These are phyloP conservation scores for Hypholoma sublateritium DNA, from an alignment of 768 basidiomycete species.

Conservation along the genomic window DNA sequence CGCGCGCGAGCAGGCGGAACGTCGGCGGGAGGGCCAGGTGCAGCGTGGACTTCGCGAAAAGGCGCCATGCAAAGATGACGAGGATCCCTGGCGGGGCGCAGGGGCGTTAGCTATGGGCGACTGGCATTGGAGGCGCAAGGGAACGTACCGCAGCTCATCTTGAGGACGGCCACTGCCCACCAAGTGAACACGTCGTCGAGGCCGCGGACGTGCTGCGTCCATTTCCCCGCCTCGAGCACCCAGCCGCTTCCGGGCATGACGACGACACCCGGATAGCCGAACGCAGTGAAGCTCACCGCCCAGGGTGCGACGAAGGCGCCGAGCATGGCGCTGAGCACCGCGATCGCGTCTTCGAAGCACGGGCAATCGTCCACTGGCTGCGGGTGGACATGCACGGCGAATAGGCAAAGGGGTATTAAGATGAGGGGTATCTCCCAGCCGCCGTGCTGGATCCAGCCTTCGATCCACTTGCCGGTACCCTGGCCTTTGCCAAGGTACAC, in stretches of 20 bases:
- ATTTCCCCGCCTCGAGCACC: constrained; percentile 28
- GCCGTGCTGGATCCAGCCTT: constrained; percentile 33
- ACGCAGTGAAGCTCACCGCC: constrained; percentile 48
- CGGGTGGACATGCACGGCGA: constrained; percentile 86
- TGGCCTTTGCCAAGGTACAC: constrained; percentile 39
- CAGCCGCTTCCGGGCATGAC: constrained; percentile 62
- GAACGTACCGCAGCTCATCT: constrained; percentile 43
- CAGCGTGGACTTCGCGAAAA: constrained; percentile 76
- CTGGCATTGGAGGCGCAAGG: not conserved
- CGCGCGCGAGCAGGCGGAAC: constrained; percentile 72
- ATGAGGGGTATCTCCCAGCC: constrained; percentile 60
- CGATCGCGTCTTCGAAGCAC: constrained; percentile 97
- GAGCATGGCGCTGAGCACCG: constrained; percentile 80
- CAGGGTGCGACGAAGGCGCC: constrained; percentile 75
- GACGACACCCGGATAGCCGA: constrained; percentile 27
- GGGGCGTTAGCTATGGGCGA: constrained; percentile 1
- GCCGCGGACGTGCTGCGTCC: constrained; percentile 35
- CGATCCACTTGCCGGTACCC: constrained; percentile 32
- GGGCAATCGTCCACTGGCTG: constrained; percentile 97
- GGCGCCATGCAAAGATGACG: constrained; percentile 83
- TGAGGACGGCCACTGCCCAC: constrained; percentile 46
- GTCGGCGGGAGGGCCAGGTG: constrained; percentile 79
- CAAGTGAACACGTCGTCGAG: constrained; percentile 42
- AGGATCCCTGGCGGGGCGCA: constrained; percentile 53
- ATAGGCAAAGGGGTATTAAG: constrained; percentile 60